Evolutionary conservation across 495 filamentous ascomycete genomes (phyloP), one percentile per base, ranked within the genome.

Genomic region (Penicillium mononematosum): DNA sequence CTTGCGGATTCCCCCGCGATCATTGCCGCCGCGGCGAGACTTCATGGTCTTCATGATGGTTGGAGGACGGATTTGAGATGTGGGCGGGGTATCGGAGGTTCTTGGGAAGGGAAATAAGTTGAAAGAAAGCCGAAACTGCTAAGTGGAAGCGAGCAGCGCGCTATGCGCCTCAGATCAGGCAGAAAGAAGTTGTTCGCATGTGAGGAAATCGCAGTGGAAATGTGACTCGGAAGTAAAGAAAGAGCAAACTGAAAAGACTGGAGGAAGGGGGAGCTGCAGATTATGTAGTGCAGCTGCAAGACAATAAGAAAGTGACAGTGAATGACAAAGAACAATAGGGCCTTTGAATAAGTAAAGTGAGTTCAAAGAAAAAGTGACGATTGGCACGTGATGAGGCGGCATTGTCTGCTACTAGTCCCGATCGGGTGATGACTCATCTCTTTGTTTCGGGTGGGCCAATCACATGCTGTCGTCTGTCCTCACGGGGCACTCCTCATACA

Each of bases 1-100:
- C 78, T 94, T 95, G 51, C 83, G 80, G 55, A 93, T 89, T 32
- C 89, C 88, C 46, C 87, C 88, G 58, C 85, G 77, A 60, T 73
- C 74, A 29, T 68, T 61, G 46, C 65, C 66, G 5, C 69, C 46
- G 45, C 72, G 74, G 54, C 67, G 60, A 45, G 58, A 69, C 58
- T 70, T 78, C 54, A 70, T 70, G 48, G 56, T 69, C 63, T 66
- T 74, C 70, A 75, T 77, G 16, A 53, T 71, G 60, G 36, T 55
- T 32, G 22, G 11, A 17, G 47, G 43, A 59, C 46, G 34, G 39
- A n/a, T 50, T 39, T 46, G 38, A 60, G 17, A 55, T 46, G 34
- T 14, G 44, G 47, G 53, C 32, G 54, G 48, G 44, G 36, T 36
- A 53, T 53, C 24, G 38, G 43, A 36, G 20, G n/a, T 27, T 10